Evolutionary conservation across 2,329 filamentous ascomycete species (phyloP).

Genomic region (Sclerotinia minor): DNA sequence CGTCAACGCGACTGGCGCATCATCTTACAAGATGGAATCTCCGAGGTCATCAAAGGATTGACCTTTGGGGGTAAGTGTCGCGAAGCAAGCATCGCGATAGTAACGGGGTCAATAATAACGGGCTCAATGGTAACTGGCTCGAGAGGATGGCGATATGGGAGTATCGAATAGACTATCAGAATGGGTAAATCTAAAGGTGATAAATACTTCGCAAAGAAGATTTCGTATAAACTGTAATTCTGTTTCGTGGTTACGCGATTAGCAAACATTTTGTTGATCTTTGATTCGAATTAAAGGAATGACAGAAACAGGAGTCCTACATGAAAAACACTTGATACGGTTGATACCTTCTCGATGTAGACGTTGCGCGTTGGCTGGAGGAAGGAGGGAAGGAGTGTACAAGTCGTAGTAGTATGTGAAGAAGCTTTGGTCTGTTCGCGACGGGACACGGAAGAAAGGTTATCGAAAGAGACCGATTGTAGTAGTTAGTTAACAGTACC

Average conservation of each 20-base stretch:
- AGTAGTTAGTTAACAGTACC: background rate
- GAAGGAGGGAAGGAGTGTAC: constrained; percentile 7
- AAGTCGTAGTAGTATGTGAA: background rate
- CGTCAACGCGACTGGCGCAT: constrained; percentile 27
- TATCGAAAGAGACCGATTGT: constrained; percentile 4
- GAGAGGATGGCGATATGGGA: constrained; percentile 17
- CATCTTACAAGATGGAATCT: constrained; percentile 63
- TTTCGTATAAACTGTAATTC: constrained; percentile 14
- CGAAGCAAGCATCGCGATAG: constrained; percentile 32
- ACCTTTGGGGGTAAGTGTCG: constrained; percentile 56
- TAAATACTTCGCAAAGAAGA: constrained; percentile 8
- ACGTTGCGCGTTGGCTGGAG: constrained; percentile 10
- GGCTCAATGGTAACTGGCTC: constrained; percentile 9
- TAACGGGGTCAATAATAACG: constrained; percentile 1
- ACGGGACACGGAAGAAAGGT: constrained; percentile 21
- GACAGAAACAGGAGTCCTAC: background rate
- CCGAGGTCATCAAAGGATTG: constrained; percentile 67
- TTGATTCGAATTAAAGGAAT: background rate
- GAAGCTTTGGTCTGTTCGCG: constrained; percentile 18
- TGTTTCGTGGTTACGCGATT: constrained; percentile 18
- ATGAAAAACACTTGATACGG: constrained; percentile 9
- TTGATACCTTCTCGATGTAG: constrained; percentile 12
- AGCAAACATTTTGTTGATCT: constrained; percentile 13
- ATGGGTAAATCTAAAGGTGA: background rate
- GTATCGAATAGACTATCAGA: background rate